Base-by-base conservation (phyloP, 1,139 yeast genomes). In the Hyphopichia burtonii region DNA sequence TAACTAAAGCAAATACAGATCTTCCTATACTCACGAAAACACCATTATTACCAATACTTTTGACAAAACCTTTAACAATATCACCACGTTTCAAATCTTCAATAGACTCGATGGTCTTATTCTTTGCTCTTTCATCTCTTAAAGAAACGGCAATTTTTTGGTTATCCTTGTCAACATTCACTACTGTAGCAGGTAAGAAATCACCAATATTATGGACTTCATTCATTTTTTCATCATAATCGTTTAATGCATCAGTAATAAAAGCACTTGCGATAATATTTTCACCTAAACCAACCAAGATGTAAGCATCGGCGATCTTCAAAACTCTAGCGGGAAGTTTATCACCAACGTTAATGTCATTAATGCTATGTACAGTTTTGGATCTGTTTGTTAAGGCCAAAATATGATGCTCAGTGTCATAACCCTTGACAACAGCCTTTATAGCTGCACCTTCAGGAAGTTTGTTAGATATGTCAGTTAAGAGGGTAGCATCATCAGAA, bases 241-340 rank as follows among this genome's bases (percentile, higher is more conserved):
- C 86, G 53, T 85, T 79, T 50, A 87, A 71, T 14, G 95, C 90
- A 61, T 90, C 96, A 3, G 95, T 84, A 39, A 83, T 74, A 58
- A 72, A 83, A 3, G 90, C 80, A 48, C 82, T 74, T 25, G 89
- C 96, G 43, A 74, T 70, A 16, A 84, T 71, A 37, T 71, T 72
- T 28, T 74, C 73, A 17, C 88, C 87, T 36, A 88, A 64, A 49
- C 83, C 87, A 37, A 87, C 84, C 46, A 86, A 65, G 19, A 87
- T 82, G 52, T 75, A 81, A 40, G 75, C 74, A 16, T 80, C 84
- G 45, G 77, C 68, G n/a, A 83, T 74, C 54, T 79, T 84, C 43
- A 83, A 58, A 15, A 89, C 71, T 55, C 82, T 76, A 9, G 84
- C 91, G 2, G 94, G 88, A 40, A 85, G 63, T 36, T 68, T 66